These are phyloP conservation scores for Cercis canadensis DNA, from an alignment of 306 rosid genomes.

Conservation along the genomic window DNA sequence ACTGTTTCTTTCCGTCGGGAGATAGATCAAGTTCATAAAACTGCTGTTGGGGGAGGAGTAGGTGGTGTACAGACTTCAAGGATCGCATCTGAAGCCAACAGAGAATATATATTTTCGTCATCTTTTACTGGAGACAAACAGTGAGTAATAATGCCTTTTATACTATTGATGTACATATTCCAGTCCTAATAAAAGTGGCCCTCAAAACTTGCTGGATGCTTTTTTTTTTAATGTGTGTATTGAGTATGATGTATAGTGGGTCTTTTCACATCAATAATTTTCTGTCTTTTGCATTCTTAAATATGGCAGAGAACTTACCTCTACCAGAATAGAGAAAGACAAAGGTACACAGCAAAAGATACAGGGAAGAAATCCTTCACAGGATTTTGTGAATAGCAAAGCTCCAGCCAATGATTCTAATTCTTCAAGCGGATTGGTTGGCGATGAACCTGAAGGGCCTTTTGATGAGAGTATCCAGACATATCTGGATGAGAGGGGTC, in stretches of 20 bases:
- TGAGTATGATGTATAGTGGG: constrained; percentile 22
- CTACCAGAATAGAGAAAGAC: constrained; percentile 56
- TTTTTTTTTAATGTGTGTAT: neutral
- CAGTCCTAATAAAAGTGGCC: constrained; percentile 16
- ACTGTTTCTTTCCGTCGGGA: constrained; percentile 98
- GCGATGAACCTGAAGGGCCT: constrained; percentile 45
- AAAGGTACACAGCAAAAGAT: constrained; percentile 53
- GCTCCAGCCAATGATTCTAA: constrained; percentile 48
- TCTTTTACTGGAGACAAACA: constrained; percentile 91
- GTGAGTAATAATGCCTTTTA: constrained; percentile 58
- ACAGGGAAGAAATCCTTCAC: constrained; percentile 42
- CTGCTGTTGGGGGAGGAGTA: constrained; percentile 81
- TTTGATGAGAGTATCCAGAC: constrained; percentile 80
- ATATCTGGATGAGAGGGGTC: constrained; percentile 84
- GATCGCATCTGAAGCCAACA: constrained; percentile 91
- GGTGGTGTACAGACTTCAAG: constrained; percentile 89
- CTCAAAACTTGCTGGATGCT: neutral
- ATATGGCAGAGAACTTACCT: constrained; percentile 69
- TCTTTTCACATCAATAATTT: constrained; percentile 21
- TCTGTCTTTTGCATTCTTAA: constrained; percentile 29
- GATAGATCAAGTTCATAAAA: constrained; percentile 89
- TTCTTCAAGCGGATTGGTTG: constrained; percentile 44
- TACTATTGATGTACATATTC: constrained; percentile 14
- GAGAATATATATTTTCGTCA: constrained; percentile 90
- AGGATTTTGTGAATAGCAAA: constrained; percentile 40